Evolutionary conservation across 140 eudicot genomes (phyloP), one percentile per base, ranked within the genome.

Genomic region (Ambrosia hybrid): DNA sequence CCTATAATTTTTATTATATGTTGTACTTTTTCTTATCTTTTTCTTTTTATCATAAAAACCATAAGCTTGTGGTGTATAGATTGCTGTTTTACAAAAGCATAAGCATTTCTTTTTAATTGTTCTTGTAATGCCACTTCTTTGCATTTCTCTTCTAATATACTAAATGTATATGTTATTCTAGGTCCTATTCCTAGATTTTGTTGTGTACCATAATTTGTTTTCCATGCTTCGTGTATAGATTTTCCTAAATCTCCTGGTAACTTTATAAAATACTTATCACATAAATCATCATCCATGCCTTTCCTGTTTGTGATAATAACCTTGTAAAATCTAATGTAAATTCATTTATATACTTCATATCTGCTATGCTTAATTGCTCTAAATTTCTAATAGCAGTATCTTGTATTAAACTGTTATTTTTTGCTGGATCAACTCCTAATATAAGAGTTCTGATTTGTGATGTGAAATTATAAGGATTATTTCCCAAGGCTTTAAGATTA

Each of bases 141-240:
- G 56, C 71, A 65, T 43, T 43, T 65, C 55, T 3, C 30, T 21
- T 21, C 30, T 21, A 65, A n/a, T 65, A 41, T 65, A 1, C 34
- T 6, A 4, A 65, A 65, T 0, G 56, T 43, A 14, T 41, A 15
- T 0, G 71, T 65, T 6, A 65, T 65, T 14, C 71, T 65, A 15
- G 71, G 71, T 41, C 71, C 34, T 37, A 37, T 65, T 6, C 71
- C 71, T 41, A 65, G 7, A 43, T 65, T 65, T 14, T 65, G n/a
- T 38, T 21, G 5, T 0, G n/a, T 11, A 0, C 4, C 56, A 43
- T n/a, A 65, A 1, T 14, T 6, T 1, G 41, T 49, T 65, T 14
- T 65, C 38, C 71, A 65, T 43, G 14, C 5, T 41, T 65, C 71
- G 43, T 65, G 37, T 39, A 65, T 41, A 15, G 3, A 0, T 65